Evolutionary conservation across 768 basidiomycete genomes (phyloP), one percentile per base, ranked within the genome.

Genomic region (Podaxis mareebaensis): DNA sequence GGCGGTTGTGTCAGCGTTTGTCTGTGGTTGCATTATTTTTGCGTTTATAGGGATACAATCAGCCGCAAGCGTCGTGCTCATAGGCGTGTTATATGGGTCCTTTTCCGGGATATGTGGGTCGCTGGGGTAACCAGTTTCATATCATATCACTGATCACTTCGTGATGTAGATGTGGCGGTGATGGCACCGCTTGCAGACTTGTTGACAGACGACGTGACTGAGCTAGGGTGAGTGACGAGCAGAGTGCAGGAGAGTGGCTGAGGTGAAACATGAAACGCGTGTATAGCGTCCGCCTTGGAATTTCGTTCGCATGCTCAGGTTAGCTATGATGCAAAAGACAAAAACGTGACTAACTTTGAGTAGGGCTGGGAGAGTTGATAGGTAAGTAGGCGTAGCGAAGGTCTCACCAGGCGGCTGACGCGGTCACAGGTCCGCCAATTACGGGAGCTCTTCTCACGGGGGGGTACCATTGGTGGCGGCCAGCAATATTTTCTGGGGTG

Each of bases 81-180:
- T 80, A 39, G 73, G 74, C 5, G 66, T 78, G n/a, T 65, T 79
- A 15, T 79, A 77, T 59, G 79, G 78, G 3, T 75, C 77, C 64
- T 78, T 75, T n/a, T 71, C 77, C 4, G 77, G 78, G 1, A 52
- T 60, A 4, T 53, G 59, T 60, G 13, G 36, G 59, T 52, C 12
- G 15, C 36, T 24, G 40, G 42, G 11, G 12, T 33, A 40, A 24
- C 30, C n/a, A 10, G 15, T 49, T 52, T 24, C 17, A 26, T 17
- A 20, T 6, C 20, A 52, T 20, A 26, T 8, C 36, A 52, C 30
- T 26, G 7, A 51, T 22, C 22, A 28, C 20, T 13, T n/a, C 33
- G 44, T 12, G 7, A 17, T 52, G n/a, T 52, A 56, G 61, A 46
- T 36, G 44, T 38, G 30, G 61, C 42, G 6, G 36, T 39, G 17